These are phyloP conservation scores for Xerocomus potaroensis DNA, from an alignment of 768 basidiomycete species.

Conservation along the genomic window DNA sequence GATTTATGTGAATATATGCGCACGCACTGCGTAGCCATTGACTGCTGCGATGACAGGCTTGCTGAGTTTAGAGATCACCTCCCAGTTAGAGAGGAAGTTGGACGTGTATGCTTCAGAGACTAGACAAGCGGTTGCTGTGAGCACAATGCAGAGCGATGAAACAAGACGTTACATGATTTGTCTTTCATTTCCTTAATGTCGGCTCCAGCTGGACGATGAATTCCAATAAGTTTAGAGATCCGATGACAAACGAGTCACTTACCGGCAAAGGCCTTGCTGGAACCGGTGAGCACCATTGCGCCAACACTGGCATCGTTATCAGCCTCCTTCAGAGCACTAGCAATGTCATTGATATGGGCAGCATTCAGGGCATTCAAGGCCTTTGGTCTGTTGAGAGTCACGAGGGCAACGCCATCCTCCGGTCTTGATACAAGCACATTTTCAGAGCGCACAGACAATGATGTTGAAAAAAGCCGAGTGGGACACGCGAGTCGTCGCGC, in stretches of 20 bases:
- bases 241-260: constrained; percentile 20
- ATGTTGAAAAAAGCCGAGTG: constrained; percentile 24
- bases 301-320: constrained; percentile 70
- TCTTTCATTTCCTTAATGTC: constrained; percentile 99
- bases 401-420: constrained; percentile 64
- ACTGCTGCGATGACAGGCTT: constrained; percentile 98
- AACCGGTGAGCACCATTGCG: constrained; percentile 90
- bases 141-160: not conserved
- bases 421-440: constrained; percentile 69
- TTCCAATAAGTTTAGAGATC: not conserved
- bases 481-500: not conserved
- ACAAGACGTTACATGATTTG: constrained; percentile 67
- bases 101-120: constrained; percentile 84
- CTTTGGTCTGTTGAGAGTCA: constrained; percentile 87
- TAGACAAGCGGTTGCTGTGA: constrained; percentile 25
- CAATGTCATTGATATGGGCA: constrained; percentile 78
- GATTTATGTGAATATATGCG: not conserved
- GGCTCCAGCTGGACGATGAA: constrained; percentile 65
- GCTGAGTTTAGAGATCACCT: constrained; percentile 60
- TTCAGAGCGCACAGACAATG: constrained; percentile 43
- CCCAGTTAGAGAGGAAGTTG: constrained; percentile 87
- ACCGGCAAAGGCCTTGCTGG: constrained; percentile 92
- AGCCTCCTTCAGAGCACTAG: constrained; percentile 65
- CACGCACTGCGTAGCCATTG: constrained; percentile 83
- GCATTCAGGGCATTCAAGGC: constrained; percentile 84